Percentiles rank a stretch among this genome's conserved stretches.
phyloP scores from a whole-genome alignment of 169 alveolate species.

The Plasmodium adleri region DNA sequence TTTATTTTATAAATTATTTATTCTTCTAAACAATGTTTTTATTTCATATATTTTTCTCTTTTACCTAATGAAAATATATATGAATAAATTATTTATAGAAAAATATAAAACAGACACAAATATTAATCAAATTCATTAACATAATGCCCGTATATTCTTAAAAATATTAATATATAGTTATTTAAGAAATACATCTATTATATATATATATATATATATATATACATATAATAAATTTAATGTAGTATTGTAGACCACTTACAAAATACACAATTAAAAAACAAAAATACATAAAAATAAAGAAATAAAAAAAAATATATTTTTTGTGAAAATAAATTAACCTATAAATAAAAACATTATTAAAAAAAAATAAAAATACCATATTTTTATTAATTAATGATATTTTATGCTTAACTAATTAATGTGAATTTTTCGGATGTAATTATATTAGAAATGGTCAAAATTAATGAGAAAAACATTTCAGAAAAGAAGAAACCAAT shows the following conservation, averaged over 20 bases:
- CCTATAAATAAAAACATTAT: not conserved
- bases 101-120: not conserved
- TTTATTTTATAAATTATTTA: slow-evolving; percentile 18
- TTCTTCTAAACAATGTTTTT: slow-evolving; percentile 1
- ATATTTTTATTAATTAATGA: slow-evolving; percentile 21
- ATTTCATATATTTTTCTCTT: slow-evolving; percentile 30
- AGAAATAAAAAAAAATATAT: slow-evolving; percentile 8
- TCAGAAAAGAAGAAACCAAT: slow-evolving; percentile 23
- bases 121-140: too few species aligned
- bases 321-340: slow-evolving; percentile 10
- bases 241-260: too few species aligned
- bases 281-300: too few species aligned
- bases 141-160: too few species aligned
- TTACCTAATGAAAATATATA: slow-evolving; percentile 31
- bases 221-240: too few species aligned
- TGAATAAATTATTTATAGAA: slow-evolving; percentile 1
- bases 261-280: too few species aligned
- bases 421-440: too few species aligned
- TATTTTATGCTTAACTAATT: slow-evolving; percentile 7
- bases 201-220: too few species aligned
- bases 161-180: too few species aligned
- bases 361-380: slow-evolving; percentile 17
- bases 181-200: too few species aligned
- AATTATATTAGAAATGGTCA: slow-evolving; percentile 36
- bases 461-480: slow-evolving; percentile 22